Evolutionary conservation across 2,329 filamentous ascomycete species (phyloP).

Genomic region (Ceratocystis diversiconidia): DNA sequence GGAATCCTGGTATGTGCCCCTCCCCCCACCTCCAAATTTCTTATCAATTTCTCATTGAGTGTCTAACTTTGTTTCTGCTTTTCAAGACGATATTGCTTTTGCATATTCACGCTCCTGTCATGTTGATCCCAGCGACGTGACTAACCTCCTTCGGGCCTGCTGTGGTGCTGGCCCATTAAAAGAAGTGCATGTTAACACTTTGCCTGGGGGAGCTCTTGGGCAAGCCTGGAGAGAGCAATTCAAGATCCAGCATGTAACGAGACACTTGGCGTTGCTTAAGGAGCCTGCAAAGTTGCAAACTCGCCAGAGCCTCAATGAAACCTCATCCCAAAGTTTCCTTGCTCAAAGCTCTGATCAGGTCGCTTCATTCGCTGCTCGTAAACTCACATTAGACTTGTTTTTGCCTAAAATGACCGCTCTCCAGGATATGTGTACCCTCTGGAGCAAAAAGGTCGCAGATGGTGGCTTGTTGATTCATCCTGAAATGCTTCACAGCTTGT

Average conservation of each 20-base stretch:
- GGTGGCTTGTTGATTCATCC: conserved; percentile 36
- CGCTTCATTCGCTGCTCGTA: conserved; percentile 32
- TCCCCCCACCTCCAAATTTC: not conserved
- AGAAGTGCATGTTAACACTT: conserved; percentile 24
- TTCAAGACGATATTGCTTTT: conserved; percentile 49
- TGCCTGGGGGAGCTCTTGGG: conserved; percentile 35
- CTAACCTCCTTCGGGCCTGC: conserved; percentile 55
- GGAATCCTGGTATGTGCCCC: conserved; percentile 56
- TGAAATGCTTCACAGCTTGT: conserved; percentile 38
- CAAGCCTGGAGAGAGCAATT: conserved; percentile 35
- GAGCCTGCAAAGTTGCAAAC: conserved; percentile 20
- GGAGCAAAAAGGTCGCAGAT: conserved; percentile 33
- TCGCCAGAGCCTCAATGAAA: not conserved
- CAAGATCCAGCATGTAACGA: conserved; percentile 32
- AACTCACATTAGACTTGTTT: conserved; percentile 39
- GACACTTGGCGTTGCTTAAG: conserved; percentile 42
- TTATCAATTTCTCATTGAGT: too few relatives aligned
- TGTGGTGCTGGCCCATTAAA: conserved; percentile 37
- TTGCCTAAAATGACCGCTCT: conserved; percentile 39
- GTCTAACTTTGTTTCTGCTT: conserved; percentile 15
- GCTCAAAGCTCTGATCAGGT: conserved; percentile 23
- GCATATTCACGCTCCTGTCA: conserved; percentile 50
- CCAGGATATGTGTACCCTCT: conserved; percentile 32
- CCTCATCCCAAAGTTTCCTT: not conserved
- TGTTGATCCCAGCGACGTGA: conserved; percentile 49